Percentiles rank a stretch among this genome's conserved stretches.
phyloP scores from a whole-genome alignment of 2,329 filamentous ascomycete species.

The Fusarium foetens region DNA sequence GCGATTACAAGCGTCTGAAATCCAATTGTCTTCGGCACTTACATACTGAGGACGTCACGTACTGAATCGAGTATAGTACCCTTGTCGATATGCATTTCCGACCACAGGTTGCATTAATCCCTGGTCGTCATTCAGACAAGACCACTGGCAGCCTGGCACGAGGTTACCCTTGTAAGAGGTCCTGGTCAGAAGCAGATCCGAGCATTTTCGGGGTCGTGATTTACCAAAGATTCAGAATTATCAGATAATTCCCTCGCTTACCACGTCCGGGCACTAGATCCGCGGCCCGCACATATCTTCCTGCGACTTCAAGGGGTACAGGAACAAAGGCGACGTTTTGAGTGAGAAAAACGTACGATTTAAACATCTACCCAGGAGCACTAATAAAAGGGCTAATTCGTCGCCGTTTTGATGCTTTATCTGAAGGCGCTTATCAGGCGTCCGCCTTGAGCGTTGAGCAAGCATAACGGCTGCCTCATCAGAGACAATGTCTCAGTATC shows the following conservation, averaged over 20 bases:
- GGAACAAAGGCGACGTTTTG: neutral
- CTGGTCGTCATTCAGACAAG: neutral
- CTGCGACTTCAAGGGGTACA: conserved; percentile 7
- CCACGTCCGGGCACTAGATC: conserved; percentile 20
- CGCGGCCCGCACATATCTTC: conserved; percentile 14
- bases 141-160: neutral
- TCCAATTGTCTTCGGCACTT: conserved; percentile 25
- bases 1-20: conserved; percentile 8
- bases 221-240: neutral
- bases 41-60: conserved; percentile 27
- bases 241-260: neutral
- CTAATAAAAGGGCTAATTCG: conserved; percentile 14
- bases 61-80: conserved; percentile 8
- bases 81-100: conserved; percentile 15
- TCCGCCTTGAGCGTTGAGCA: conserved; percentile 27
- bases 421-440: conserved; percentile 18
- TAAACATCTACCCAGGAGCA: conserved; percentile 6
- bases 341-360: conserved; percentile 33
- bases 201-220: conserved; percentile 11
- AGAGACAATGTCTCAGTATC: conserved; percentile 35
- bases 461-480: conserved; percentile 38
- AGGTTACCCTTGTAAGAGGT: neutral
- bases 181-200: conserved; percentile 2
- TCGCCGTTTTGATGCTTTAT: conserved; percentile 25
- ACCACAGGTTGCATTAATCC: neutral